Percentiles rank a stretch among this genome's conserved stretches.
These are phyloP conservation scores for Pisolithus thermaeus DNA, from an alignment of 1,284 basidiomycete genomes.

Conservation along the genomic window DNA sequence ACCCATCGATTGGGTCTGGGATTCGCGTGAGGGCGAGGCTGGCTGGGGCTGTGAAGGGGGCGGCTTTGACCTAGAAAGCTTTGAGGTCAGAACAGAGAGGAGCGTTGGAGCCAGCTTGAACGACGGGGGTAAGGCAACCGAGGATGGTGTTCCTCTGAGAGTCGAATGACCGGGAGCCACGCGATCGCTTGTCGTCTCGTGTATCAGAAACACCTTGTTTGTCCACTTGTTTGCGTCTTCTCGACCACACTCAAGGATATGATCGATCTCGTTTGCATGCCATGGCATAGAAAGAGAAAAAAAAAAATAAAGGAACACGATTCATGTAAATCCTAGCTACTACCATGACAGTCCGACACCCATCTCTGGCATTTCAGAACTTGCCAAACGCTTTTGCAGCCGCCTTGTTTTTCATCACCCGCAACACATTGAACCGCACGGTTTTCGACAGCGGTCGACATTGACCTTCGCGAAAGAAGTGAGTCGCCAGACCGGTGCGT, in stretches of 20 bases:
- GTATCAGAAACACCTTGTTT: constrained; percentile 23
- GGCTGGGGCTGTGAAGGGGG: constrained; percentile 54
- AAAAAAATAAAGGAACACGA: neutral
- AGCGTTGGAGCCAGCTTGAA: constrained; percentile 75
- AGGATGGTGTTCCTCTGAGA: neutral
- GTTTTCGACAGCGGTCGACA: constrained; percentile 99
- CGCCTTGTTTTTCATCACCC: constrained; percentile 88
- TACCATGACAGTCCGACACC: constrained; percentile 13
- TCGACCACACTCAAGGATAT: no score
- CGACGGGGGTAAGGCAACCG: constrained; percentile 6
- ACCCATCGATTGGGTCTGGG: constrained; percentile 54
- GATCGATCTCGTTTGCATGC: no score
- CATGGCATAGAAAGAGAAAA: no score
- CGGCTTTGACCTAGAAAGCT: constrained; percentile 63
- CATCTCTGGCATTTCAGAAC: constrained; percentile 57
- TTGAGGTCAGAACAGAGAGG: constrained; percentile 65
- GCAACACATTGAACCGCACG: constrained; percentile 96
- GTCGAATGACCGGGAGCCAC: constrained; percentile 6
- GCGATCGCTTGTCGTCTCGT: constrained; percentile 29
- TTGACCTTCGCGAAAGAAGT: constrained; percentile 55
- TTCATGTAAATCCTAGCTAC: constrained; percentile 20
- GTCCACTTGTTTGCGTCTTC: constrained; percentile 25
- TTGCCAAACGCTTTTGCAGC: constrained; percentile 87
- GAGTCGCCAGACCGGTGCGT: constrained; percentile 1
- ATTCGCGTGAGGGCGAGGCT: constrained; percentile 21